Evolutionary conservation across 345 rosid species (phyloP), one percentile per base, ranked within the genome.

Genomic region (Lepidium sativum): DNA sequence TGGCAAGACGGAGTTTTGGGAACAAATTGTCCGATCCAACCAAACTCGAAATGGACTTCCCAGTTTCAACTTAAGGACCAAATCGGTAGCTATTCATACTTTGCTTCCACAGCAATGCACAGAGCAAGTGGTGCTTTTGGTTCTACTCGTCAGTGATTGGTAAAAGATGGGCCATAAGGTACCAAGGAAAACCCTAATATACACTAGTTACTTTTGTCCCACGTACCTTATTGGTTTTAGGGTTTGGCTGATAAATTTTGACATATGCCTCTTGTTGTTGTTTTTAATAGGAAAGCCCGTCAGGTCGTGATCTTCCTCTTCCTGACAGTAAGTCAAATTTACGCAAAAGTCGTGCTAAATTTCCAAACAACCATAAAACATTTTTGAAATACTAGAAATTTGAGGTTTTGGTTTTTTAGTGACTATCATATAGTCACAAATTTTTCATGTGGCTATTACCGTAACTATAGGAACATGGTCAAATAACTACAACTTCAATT

Each of bases 101-200:
- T 72, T 40, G 69, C 75, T 44, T 70, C 75, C 1, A 70, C 75
- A 13, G 20, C 57, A 9, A 53, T 70, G 63, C 75, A 63, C 34
- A 55, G 56, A 71, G 75, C 70, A 37, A 54, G 68, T 44, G 75
- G 75, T 45, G 70, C 75, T 54, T 71, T 62, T 56, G 89, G 89
- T 17, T 35, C 37, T 86, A 21, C 86, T 86, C 11, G 47, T 77
- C 29, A 82, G 81, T 34, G 87, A 86, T 60, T 86, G 94, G 94
- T 81, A 79, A 59, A 71, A 71, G 32, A 54, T 45, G 54, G 62
- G 57, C 10, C 75, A 71, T 14, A 62, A 71, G 69, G 75, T 87
- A 42, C 54, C 49, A 47, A 6, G 7, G 12, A 8, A 17, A 40
- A 0, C 11, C 27, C n/a, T 54, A 45, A 23, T 16, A 23, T 16